phyloP scores from a whole-genome alignment of 208 protist species.

The Wallacemonas sp. region DNA sequence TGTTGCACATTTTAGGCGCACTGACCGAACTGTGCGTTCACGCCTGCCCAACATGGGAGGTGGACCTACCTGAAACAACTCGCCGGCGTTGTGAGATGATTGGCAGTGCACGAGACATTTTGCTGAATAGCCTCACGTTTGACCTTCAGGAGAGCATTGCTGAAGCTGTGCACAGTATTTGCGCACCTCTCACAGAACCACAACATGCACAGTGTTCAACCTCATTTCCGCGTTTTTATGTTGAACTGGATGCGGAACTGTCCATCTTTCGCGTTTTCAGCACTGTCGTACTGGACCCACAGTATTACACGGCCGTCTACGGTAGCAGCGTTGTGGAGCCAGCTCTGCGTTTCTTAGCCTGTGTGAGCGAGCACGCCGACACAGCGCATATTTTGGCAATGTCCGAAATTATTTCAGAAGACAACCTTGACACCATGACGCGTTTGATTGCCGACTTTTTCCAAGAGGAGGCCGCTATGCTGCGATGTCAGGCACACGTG shows the following conservation, averaged over 20 bases:
- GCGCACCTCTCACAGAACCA: too few relatives aligned
- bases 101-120: neutral
- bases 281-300: neutral
- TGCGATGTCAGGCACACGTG: neutral
- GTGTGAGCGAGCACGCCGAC: neutral
- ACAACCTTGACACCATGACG: neutral
- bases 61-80: neutral
- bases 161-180: neutral
- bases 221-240: neutral
- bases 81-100: neutral
- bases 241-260: neutral
- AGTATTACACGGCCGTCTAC: slow-evolving; percentile 1
- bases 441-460: neutral
- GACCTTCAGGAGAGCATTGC: neutral
- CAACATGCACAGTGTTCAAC: too few relatives aligned
- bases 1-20: neutral
- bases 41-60: neutral
- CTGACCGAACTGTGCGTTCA: neutral
- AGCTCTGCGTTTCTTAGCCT: neutral
- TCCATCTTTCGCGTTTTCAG: slow-evolving; percentile 1
- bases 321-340: neutral
- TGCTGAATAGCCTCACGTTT: neutral
- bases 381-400: neutral
- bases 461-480: neutral
- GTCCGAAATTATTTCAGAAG: neutral